Evolutionary conservation across 139 green algal genomes (phyloP).

Genomic region (Micractinium conductrix): DNA sequence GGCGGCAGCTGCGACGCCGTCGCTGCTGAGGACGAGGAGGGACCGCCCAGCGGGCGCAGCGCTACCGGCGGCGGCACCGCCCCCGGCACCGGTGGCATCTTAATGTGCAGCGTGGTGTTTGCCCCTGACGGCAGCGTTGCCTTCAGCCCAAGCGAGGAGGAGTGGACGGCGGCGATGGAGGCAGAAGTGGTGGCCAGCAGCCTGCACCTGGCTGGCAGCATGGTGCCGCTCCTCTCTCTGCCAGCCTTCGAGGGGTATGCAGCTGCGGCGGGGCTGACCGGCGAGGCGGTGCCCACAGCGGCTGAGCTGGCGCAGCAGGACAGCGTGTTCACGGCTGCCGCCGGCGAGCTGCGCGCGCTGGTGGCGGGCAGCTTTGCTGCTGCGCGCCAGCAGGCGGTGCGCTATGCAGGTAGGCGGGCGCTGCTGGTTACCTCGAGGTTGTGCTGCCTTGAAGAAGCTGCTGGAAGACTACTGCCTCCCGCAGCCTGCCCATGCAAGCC

Average conservation of each 20-base stretch:
- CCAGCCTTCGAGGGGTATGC: slow-evolving; percentile 1
- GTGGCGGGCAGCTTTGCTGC: slow-evolving; percentile 7
- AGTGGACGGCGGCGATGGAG: slow-evolving; percentile 23
- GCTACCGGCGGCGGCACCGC: not conserved
- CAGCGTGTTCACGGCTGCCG: not conserved
- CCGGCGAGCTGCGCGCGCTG: not conserved
- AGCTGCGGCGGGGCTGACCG: not conserved
- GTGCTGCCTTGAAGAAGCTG: too few relatives aligned
- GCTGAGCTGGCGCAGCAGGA: slow-evolving; percentile 15
- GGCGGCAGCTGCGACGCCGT: not conserved
- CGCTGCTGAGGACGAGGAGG: not conserved
- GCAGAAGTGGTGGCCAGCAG: not conserved
- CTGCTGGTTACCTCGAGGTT: too few relatives aligned
- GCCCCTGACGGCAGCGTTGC: not conserved
- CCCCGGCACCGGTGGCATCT: not conserved
- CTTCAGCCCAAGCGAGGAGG: not conserved
- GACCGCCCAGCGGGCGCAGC: not conserved
- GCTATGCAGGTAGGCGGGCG: too few relatives aligned
- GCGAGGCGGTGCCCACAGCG: not conserved
- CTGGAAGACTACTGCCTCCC: too few relatives aligned
- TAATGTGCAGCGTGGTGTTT: slow-evolving; percentile 7
- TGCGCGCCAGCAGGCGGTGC: not conserved
- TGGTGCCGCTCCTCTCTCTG: slow-evolving; percentile 3
- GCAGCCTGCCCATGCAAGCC: too few relatives aligned
- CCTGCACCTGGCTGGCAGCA: slow-evolving; percentile 2